Base-by-base conservation (phyloP, 768 basidiomycete species). In the Tricholoma hemisulphureum region DNA sequence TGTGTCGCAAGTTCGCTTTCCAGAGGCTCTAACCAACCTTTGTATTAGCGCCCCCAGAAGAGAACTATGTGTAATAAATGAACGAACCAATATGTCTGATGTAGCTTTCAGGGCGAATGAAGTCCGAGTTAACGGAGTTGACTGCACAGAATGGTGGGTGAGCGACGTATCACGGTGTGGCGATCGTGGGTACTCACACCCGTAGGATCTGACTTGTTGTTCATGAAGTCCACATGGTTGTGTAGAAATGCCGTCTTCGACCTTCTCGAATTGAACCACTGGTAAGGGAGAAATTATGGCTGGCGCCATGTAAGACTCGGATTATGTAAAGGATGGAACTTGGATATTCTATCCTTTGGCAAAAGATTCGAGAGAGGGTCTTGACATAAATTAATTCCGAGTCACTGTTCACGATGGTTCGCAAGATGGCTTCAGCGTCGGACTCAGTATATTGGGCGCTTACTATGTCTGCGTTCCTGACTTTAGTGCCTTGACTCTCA, bases 1-100 rank as follows among this genome's bases (percentile, higher is more conserved):
- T 96, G 94, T 35, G 85, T 83, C 6, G 89, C 89, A 16, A 98
- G 83, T 62, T 99, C 97, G 48, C 84, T 86, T 69, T 99, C 96
- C 62, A 97, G 77, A 0, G 96, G 96, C 66, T 97, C 95, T 93
- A 67, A 48, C 48, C 31, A 53, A n/a, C 28, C 14, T 37, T 18
- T 56, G 35, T 43, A n/a, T 55, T 56, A 57, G 57, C 20, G 41
- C 24, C 13, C 14, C 41, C 10, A 62, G 58, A 67, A 52, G 55
- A 41, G 31, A 53, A 46, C 28, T 32, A 26, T 11, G 55, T 23
- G 28, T 34, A 26, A 16, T 21, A 34, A 23, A 31, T 26, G 35
- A 24, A 67, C 83, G 39, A 65, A 93, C 93, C 94, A 61, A 96
- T 92, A 69, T 96, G 86, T 41, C 93, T 86, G 67, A 96, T 91